Base-by-base conservation (phyloP, 2,329 filamentous ascomycete genomes). In the Mollisia scopiformis region DNA sequence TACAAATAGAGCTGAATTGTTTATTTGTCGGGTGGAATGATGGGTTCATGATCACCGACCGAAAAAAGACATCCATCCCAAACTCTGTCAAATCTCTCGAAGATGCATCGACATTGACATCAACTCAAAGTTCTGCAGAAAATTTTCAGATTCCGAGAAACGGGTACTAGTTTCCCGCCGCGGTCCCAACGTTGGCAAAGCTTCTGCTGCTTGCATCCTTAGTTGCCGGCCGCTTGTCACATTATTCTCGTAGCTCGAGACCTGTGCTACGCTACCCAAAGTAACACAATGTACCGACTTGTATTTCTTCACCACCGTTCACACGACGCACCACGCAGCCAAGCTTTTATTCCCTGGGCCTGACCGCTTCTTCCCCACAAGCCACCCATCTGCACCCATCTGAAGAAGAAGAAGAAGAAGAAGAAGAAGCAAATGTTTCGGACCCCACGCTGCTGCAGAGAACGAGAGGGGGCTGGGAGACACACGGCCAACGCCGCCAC, bases 391-490 rank as follows among this genome's bases (percentile, higher is more conserved):
- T n/a, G n/a, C n/a, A n/a, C n/a, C n/a, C n/a, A n/a, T n/a, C n/a
- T n/a, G n/a, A n/a, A n/a, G n/a, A n/a, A n/a, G n/a, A n/a, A n/a
- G n/a, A n/a, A n/a, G n/a, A n/a, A n/a, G n/a, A n/a, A n/a, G 25
- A 13, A 14, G 21, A 52, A 41, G 51, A 54, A 54, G 51, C 51
- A 41, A 54, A 28, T 54, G 47, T 49, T 41, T n/a, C n/a, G 19
- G 28, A 28, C 11, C 41, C 33, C 49, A 28, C 39, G n/a, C n/a
- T n/a, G n/a, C n/a, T 57, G 23, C 8, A 25, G n/a, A 6, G 43
- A 47, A 47, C 21, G 23, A 13, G 23, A 16, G 41, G 41, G 43
- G 43, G 5, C n/a, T 13, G 43, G 25, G 11, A 8, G 16, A 5
- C 43, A 47, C 8, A 25, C 43, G 5, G 8, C 27, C 3, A 46